A percentile compares a stretch with the other conserved stretches of the same genome.
Evolutionary conservation across 202 grass and related monocot genomes (phyloP).

Genomic region (Eragrostis tef): DNA sequence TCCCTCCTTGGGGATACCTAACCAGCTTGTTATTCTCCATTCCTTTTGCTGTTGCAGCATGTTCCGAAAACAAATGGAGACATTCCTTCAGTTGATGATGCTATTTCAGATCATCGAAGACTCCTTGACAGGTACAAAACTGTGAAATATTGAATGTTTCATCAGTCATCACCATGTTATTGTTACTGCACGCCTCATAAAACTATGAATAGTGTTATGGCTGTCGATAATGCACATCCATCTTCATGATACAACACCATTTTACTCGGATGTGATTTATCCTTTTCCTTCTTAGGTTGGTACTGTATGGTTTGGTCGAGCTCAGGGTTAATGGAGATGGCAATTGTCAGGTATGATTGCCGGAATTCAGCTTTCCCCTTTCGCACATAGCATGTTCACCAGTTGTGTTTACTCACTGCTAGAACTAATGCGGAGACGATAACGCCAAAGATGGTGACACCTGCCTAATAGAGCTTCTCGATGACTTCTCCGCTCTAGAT

Average conservation of each 20-base stretch:
- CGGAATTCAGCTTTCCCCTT: conserved; percentile 6
- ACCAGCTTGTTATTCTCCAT: neutral
- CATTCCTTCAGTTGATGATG: conserved; percentile 88
- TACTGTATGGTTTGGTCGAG: conserved; percentile 76
- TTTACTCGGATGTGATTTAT: conserved; percentile 26
- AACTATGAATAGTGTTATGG: neutral
- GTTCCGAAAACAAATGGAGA: conserved; percentile 79
- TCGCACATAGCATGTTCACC: neutral
- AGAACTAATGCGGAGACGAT: conserved; percentile 22
- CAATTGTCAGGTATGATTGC: conserved; percentile 78
- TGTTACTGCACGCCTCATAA: neutral
- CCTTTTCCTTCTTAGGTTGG: conserved; percentile 54
- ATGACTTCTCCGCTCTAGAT: conserved; percentile 59
- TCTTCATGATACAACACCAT: conserved; percentile 19
- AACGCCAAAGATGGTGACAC: conserved; percentile 16
- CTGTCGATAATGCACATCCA: neutral
- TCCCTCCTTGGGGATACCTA: neutral
- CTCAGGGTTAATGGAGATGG: conserved; percentile 95
- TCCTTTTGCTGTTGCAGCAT: conserved; percentile 60
- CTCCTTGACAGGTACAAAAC: conserved; percentile 71
- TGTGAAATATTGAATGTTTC: neutral
- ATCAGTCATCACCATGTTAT: neutral
- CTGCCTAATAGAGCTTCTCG: conserved; percentile 49
- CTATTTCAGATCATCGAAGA: conserved; percentile 89
- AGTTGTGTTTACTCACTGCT: neutral